phyloP scores from a whole-genome alignment of 73 alveolate species.

The Halteria grandinella region DNA sequence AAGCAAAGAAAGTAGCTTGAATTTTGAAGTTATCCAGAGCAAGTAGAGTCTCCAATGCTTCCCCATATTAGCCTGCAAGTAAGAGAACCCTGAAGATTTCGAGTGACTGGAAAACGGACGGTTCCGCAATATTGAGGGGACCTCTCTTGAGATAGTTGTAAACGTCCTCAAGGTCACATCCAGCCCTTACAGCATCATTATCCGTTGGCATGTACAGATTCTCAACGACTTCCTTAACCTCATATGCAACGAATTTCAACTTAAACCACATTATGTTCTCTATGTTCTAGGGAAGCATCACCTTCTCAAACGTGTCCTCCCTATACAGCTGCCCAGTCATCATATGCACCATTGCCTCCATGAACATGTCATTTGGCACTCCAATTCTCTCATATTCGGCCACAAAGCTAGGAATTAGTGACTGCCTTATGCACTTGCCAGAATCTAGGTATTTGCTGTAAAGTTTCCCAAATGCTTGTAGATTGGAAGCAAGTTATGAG shows the following conservation, averaged over 20 bases:
- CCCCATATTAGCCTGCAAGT: conserved; percentile 10
- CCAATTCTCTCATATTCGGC: too few species aligned
- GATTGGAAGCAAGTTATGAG: background rate
- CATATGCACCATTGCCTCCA: conserved; percentile 2
- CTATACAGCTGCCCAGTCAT: conserved; percentile 12
- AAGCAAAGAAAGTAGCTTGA: background rate
- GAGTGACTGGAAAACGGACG: background rate
- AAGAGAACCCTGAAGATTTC: conserved; percentile 16
- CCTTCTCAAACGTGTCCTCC: background rate
- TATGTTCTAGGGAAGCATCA: background rate
- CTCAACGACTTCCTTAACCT: background rate
- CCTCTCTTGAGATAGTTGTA: background rate
- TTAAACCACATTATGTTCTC: conserved; percentile 33
- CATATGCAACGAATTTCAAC: conserved; percentile 14
- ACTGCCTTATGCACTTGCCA: too few species aligned
- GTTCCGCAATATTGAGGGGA: too few species aligned
- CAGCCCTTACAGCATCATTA: background rate
- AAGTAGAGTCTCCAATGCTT: conserved; percentile 7
- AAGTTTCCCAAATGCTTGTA: too few species aligned
- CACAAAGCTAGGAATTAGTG: too few species aligned
- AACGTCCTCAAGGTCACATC: background rate
- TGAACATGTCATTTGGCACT: background rate
- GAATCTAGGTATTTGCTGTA: too few species aligned
- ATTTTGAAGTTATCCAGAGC: background rate
- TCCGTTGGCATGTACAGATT: background rate